These are phyloP conservation scores for Naganishia albida DNA, from an alignment of 1,284 basidiomycete species.

Conservation along the genomic window DNA sequence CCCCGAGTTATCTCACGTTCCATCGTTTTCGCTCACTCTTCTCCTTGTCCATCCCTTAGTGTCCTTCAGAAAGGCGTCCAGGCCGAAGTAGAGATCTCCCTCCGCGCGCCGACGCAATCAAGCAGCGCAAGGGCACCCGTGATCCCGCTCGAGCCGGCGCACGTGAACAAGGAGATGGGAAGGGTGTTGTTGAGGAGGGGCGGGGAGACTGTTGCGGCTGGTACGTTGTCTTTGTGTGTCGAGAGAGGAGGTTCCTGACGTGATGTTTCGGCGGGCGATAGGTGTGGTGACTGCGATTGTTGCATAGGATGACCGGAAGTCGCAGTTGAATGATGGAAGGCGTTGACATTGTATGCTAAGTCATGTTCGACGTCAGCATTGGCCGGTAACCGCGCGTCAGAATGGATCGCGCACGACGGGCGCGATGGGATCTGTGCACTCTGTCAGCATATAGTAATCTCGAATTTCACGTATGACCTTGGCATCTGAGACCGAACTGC, in stretches of 20 bases:
- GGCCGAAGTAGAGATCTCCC: slow-evolving; percentile 78
- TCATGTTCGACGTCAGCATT: too few relatives aligned
- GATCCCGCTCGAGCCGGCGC: slow-evolving; percentile 83
- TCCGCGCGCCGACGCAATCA: slow-evolving; percentile 60
- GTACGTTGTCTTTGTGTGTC: slow-evolving; percentile 44
- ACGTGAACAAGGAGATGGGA: slow-evolving; percentile 95
- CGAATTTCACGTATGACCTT: too few relatives aligned
- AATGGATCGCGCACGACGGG: too few relatives aligned
- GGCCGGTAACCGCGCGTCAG: too few relatives aligned
- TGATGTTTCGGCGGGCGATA: neutral
- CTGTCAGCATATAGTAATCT: too few relatives aligned
- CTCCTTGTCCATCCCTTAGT: slow-evolving; percentile 53
- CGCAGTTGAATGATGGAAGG: too few relatives aligned
- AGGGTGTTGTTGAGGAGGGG: slow-evolving; percentile 80
- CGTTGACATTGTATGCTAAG: too few relatives aligned
- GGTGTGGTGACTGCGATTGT: slow-evolving; percentile 11
- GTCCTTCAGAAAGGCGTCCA: slow-evolving; percentile 80
- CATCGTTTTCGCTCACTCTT: neutral
- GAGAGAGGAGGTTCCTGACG: neutral
- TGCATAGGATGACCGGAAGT: neutral
- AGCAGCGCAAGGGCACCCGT: slow-evolving; percentile 59
- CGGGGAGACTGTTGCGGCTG: slow-evolving; percentile 93
- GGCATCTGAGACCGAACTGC: too few relatives aligned
- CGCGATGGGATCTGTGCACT: too few relatives aligned
- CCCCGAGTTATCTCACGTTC: slow-evolving; percentile 9